Evolutionary conservation across 2,329 filamentous ascomycete species (phyloP).

Genomic region (Verticillium tricorpus): DNA sequence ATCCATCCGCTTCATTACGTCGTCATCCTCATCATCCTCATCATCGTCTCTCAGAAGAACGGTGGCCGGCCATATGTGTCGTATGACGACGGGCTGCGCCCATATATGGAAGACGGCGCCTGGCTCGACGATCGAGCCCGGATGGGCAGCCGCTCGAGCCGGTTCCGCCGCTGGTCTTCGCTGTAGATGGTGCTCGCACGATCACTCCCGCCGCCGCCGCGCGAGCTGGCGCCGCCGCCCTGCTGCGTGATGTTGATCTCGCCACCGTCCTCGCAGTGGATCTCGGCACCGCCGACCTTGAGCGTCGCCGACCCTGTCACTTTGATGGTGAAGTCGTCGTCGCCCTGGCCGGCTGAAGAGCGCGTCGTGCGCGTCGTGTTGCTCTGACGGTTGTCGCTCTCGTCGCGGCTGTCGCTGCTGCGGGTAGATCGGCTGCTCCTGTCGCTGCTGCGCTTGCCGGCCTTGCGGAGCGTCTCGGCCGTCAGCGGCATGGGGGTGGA

Average conservation of each 20-base stretch:
- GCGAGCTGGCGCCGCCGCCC: slow-evolving; percentile 24
- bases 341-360: slow-evolving; percentile 39
- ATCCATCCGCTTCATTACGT: background rate
- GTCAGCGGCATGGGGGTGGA: slow-evolving; percentile 46
- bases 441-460: slow-evolving; percentile 38
- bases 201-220: slow-evolving; percentile 43
- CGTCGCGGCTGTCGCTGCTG: slow-evolving; percentile 57
- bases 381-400: slow-evolving; percentile 59
- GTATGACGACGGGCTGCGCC: slow-evolving; percentile 14
- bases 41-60: slow-evolving; percentile 8
- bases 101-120: slow-evolving; percentile 36
- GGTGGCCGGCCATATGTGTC: slow-evolving; percentile 14
- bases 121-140: slow-evolving; percentile 46
- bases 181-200: slow-evolving; percentile 43
- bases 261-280: slow-evolving; percentile 54
- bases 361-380: slow-evolving; percentile 58
- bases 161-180: slow-evolving; percentile 39
- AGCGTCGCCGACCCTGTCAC: slow-evolving; percentile 53
- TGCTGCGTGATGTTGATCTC: slow-evolving; percentile 51
- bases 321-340: slow-evolving; percentile 59
- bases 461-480: slow-evolving; percentile 49
- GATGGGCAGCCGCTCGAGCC: slow-evolving; percentile 38
- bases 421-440: slow-evolving; percentile 52
- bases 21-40: slow-evolving; percentile 8
- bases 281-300: slow-evolving; percentile 51